These are phyloP conservation scores for Verticillium isaacii DNA, from an alignment of 2,329 filamentous ascomycete genomes.

Conservation along the genomic window DNA sequence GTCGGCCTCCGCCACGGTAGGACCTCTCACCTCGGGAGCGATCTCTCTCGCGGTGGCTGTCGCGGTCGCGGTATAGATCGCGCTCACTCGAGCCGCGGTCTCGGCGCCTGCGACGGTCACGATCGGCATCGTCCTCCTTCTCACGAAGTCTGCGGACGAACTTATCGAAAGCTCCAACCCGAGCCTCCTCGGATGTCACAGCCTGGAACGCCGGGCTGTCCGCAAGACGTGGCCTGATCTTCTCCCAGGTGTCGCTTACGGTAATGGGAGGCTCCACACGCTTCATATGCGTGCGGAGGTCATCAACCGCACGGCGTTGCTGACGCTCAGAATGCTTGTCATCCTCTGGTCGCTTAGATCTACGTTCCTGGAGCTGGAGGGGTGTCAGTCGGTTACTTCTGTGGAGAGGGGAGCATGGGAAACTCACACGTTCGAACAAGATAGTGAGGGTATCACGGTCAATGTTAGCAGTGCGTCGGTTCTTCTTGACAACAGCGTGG, in stretches of 20 bases:
- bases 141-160: conserved; percentile 86
- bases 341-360: conserved; percentile 75
- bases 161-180: conserved; percentile 84
- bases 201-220: conserved; percentile 81
- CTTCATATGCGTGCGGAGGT: conserved; percentile 81
- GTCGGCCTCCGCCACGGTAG: conserved; percentile 53
- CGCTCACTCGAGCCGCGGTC: conserved; percentile 51
- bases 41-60: conserved; percentile 42
- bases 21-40: conserved; percentile 56
- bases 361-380: conserved; percentile 73
- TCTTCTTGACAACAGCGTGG: conserved; percentile 72
- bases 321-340: conserved; percentile 81
- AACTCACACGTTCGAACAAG: conserved; percentile 74
- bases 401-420: neutral
- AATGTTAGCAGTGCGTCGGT: conserved; percentile 84
- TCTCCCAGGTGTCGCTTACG: conserved; percentile 79
- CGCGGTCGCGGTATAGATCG: conserved; percentile 42
- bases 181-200: conserved; percentile 76
- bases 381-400: neutral
- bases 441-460: conserved; percentile 72
- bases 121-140: conserved; percentile 78
- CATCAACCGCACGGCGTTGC: conserved; percentile 79
- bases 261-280: conserved; percentile 81
- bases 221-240: conserved; percentile 73
- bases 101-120: conserved; percentile 54